Percentiles rank a stretch among this genome's conserved stretches.
Evolutionary conservation across 768 basidiomycete genomes (phyloP).

Genomic region (Lyophyllum atratum): DNA sequence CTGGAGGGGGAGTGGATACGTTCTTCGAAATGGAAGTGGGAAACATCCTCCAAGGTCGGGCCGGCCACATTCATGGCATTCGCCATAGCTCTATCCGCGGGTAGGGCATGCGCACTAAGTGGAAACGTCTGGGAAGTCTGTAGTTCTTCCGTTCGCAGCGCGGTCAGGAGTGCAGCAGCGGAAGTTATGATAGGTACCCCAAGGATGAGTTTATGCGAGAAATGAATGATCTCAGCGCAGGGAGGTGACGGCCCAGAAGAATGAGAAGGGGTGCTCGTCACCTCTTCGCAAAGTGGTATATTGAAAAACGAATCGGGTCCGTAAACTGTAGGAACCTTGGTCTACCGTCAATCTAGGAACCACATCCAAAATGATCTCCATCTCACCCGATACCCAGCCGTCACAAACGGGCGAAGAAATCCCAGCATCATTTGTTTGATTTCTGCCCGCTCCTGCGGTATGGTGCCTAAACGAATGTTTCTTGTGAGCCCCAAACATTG

Average conservation of each 20-base stretch:
- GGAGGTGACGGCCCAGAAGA: constrained; percentile 35
- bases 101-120: constrained; percentile 22
- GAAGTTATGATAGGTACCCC: constrained; percentile 41
- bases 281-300: constrained; percentile 36
- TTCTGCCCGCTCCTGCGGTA: constrained; percentile 28
- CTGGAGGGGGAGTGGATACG: constrained; percentile 33
- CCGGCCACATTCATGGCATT: constrained; percentile 25
- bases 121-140: constrained; percentile 31
- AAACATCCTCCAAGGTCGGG: constrained; percentile 42
- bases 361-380: background rate
- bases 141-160: constrained; percentile 36
- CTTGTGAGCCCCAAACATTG: background rate
- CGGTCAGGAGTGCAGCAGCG: constrained; percentile 39
- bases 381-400: constrained; percentile 42
- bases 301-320: constrained; percentile 46
- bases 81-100: constrained; percentile 36
- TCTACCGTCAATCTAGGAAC: background rate
- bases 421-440: constrained; percentile 28
- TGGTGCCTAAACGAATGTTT: constrained; percentile 27
- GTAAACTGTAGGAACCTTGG: constrained; percentile 42
- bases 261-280: constrained; percentile 18
- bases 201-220: constrained; percentile 39
- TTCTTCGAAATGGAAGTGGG: constrained; percentile 43
- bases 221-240: constrained; percentile 37
- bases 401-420: constrained; percentile 40